A percentile compares a stretch with the other conserved stretches of the same genome.
Evolutionary conservation across 306 rosid genomes (phyloP).

Genomic region (Sicyos edulis): DNA sequence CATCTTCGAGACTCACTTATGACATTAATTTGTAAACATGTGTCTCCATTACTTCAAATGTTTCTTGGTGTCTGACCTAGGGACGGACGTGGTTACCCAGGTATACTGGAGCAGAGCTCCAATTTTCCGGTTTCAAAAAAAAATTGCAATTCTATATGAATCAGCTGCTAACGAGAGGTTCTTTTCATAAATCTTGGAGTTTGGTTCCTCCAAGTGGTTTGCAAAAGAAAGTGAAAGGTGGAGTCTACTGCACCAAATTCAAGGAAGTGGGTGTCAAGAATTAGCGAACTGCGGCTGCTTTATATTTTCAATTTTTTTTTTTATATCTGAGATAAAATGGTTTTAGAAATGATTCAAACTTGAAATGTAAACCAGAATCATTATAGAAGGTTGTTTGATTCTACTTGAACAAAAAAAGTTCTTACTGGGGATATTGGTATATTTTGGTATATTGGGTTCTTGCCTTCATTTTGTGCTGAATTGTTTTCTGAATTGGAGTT

Average conservation of each 20-base stretch:
- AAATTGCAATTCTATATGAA: slow-evolving; percentile 2
- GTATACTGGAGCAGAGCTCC: too few species aligned
- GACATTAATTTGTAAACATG: too few species aligned
- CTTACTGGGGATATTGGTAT: neutral
- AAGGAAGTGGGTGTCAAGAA: neutral
- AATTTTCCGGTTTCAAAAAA: too few species aligned
- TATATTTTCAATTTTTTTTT: neutral
- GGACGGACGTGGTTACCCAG: too few species aligned
- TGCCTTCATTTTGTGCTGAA: neutral
- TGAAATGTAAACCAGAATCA: neutral
- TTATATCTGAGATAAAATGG: neutral
- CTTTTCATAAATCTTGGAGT: neutral
- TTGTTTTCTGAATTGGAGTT: slow-evolving; percentile 7
- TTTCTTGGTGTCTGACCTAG: too few species aligned
- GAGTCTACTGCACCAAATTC: neutral
- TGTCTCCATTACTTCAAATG: too few species aligned
- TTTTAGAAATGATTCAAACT: slow-evolving; percentile 1
- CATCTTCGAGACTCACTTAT: too few species aligned
- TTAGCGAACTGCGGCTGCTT: neutral
- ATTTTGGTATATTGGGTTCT: neutral
- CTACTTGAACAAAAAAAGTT: neutral
- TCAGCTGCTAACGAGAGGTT: neutral
- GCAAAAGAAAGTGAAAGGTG: neutral
- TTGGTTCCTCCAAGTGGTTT: neutral
- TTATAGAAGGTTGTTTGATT: neutral